These are phyloP conservation scores for Termitomyces sp. DNA, from an alignment of 1,284 basidiomycete genomes.

Conservation along the genomic window DNA sequence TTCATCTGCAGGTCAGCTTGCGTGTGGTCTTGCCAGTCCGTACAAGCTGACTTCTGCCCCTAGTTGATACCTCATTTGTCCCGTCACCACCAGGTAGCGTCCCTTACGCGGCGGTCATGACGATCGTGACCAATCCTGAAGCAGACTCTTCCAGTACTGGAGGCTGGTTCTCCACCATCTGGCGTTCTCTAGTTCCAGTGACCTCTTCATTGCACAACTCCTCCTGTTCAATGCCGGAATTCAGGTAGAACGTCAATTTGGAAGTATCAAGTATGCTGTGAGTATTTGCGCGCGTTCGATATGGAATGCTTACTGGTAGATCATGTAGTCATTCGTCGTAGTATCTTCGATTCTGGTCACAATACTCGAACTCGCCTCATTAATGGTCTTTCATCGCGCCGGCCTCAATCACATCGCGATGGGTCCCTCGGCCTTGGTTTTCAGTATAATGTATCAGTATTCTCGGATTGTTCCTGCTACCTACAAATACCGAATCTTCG, in stretches of 20 bases:
- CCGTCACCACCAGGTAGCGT: conserved; percentile 58
- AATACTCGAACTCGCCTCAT: conserved; percentile 56
- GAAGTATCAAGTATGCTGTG: conserved; percentile 85
- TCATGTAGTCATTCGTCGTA: conserved; percentile 65
- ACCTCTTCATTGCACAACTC: conserved; percentile 75
- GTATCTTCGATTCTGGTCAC: conserved; percentile 64
- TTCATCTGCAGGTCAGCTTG: conserved; percentile 68
- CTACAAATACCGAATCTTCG: conserved; percentile 74
- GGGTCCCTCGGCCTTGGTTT: conserved; percentile 69
- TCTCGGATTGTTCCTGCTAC: conserved; percentile 69
- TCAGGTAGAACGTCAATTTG: conserved; percentile 81
- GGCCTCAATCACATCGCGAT: conserved; percentile 71
- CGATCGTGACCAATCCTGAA: conserved; percentile 20
- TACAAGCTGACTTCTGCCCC: conserved; percentile 7
- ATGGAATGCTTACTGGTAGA: conserved; percentile 3
- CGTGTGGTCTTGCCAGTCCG: conserved; percentile 13
- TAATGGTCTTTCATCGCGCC: conserved; percentile 58
- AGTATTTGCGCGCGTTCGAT: conserved; percentile 28
- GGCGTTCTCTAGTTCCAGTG: conserved; percentile 80
- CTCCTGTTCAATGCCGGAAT: conserved; percentile 72
- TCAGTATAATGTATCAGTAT: conserved; percentile 79
- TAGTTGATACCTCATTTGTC: conserved; percentile 70
- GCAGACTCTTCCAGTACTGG: conserved; percentile 66
- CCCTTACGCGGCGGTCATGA: not conserved
- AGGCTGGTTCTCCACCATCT: conserved; percentile 72